phyloP scores from a whole-genome alignment of 371 early-diverging fungal species.

The Mucor circinelloides region DNA sequence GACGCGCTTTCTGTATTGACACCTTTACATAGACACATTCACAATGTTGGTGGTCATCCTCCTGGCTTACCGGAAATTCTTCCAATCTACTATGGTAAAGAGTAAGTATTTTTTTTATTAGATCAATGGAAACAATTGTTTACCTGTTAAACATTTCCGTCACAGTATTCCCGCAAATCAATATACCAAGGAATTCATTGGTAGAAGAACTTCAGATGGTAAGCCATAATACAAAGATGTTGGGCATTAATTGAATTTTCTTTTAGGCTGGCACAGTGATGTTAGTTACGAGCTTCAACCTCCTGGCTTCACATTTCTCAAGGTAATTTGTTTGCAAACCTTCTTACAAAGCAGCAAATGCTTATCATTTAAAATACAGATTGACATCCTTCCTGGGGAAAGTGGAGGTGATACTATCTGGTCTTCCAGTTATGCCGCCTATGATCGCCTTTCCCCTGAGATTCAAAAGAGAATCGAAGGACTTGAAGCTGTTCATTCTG shows the following conservation, averaged over 20 bases:
- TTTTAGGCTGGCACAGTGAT: constrained; percentile 51
- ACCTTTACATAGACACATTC: constrained; percentile 43
- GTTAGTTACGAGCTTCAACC: constrained; percentile 56
- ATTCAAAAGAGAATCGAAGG: constrained; percentile 60
- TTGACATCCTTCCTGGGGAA: constrained; percentile 49
- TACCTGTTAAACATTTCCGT: not conserved
- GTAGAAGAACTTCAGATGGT: not conserved
- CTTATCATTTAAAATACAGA: not conserved
- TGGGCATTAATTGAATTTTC: not conserved
- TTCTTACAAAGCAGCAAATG: too few relatives aligned
- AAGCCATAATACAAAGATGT: not conserved
- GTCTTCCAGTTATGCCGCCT: constrained; percentile 54
- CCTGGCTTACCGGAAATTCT: constrained; percentile 25
- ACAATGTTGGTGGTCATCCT: constrained; percentile 49
- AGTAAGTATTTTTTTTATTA: not conserved
- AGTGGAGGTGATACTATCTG: constrained; percentile 55
- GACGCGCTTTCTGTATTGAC: not conserved
- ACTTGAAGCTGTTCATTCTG: constrained; percentile 63
- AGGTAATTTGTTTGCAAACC: not conserved
- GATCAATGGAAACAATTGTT: not conserved
- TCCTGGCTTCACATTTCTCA: constrained; percentile 53
- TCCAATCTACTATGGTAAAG: constrained; percentile 21
- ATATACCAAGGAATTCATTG: not conserved
- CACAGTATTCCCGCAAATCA: not conserved
- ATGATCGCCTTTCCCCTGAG: constrained; percentile 62